These are phyloP conservation scores for Solanum chiquidenum DNA, from an alignment of 257 asterid species.

Conservation along the genomic window DNA sequence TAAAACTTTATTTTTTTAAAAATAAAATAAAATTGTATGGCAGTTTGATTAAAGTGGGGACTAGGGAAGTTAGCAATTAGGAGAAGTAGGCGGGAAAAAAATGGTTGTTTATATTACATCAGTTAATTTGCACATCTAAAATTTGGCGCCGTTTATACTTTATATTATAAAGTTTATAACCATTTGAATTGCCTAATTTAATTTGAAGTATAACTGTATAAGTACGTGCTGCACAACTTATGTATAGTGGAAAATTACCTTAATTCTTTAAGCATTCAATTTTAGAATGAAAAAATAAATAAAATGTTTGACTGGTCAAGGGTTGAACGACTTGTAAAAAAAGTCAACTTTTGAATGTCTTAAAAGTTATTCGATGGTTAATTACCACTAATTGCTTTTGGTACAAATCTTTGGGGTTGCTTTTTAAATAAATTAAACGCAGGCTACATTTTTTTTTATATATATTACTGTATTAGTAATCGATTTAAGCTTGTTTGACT, in stretches of 20 bases:
- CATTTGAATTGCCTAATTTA: neutral
- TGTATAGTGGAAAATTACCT: neutral
- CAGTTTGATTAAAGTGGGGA: neutral
- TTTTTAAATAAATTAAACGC: neutral
- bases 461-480: neutral
- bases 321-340: neutral
- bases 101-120: neutral
- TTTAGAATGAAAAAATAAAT: neutral
- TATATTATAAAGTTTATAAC: neutral
- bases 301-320: neutral
- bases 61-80: neutral
- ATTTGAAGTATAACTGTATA: neutral
- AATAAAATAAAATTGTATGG: neutral
- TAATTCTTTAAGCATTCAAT: neutral
- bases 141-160: neutral
- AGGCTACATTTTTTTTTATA: neutral
- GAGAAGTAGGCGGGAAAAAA: neutral
- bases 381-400: neutral
- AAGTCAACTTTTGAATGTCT: neutral
- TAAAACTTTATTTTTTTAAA: too few relatives aligned
- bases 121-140: neutral
- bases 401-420: neutral
- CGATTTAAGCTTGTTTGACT: neutral
- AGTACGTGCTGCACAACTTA: neutral
- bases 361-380: neutral